A percentile compares a stretch with the other conserved stretches of the same genome.
phyloP scores from a whole-genome alignment of 495 filamentous ascomycete species.

The Xylaria telfairii region DNA sequence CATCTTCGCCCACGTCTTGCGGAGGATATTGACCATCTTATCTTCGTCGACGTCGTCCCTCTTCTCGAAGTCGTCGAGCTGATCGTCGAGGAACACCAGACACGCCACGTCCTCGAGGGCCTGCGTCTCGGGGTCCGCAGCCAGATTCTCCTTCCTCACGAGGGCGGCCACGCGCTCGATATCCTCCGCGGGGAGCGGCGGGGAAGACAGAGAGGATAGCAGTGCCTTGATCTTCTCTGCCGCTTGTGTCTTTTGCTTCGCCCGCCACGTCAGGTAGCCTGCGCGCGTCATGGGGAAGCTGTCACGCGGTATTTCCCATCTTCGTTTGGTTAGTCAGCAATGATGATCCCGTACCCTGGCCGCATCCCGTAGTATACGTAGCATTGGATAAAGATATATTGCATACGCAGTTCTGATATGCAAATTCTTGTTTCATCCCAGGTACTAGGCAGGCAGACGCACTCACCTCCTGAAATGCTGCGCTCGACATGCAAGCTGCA shows the following conservation, averaged over 20 bases:
- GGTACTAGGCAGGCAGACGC: neutral
- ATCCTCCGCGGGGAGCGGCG: constrained; percentile 45
- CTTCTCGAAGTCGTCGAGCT: constrained; percentile 76
- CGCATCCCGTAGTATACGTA: neutral
- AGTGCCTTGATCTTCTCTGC: constrained; percentile 63
- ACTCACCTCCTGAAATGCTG: constrained; percentile 69
- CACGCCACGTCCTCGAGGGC: constrained; percentile 84
- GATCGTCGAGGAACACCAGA: constrained; percentile 84
- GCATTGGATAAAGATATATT: neutral
- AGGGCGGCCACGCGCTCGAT: constrained; percentile 61
- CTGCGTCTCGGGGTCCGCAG: constrained; percentile 69
- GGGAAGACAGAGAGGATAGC: constrained; percentile 60
- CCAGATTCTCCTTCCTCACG: constrained; percentile 70
- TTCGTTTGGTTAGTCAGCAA: constrained; percentile 30
- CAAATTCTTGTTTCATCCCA: neutral
- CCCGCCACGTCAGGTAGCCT: constrained; percentile 80
- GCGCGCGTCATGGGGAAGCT: constrained; percentile 70
- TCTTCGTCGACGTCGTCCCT: constrained; percentile 65
- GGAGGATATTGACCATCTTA: constrained; percentile 73
- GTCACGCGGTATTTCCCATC: constrained; percentile 78
- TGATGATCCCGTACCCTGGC: neutral
- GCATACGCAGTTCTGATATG: neutral
- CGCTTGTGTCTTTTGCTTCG: constrained; percentile 71
- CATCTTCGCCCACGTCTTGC: constrained; percentile 90
- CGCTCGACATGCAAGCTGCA: constrained; percentile 77